Evolutionary conservation across 2,329 filamentous ascomycete species (phyloP).

Genomic region (Penicillium sp.): DNA sequence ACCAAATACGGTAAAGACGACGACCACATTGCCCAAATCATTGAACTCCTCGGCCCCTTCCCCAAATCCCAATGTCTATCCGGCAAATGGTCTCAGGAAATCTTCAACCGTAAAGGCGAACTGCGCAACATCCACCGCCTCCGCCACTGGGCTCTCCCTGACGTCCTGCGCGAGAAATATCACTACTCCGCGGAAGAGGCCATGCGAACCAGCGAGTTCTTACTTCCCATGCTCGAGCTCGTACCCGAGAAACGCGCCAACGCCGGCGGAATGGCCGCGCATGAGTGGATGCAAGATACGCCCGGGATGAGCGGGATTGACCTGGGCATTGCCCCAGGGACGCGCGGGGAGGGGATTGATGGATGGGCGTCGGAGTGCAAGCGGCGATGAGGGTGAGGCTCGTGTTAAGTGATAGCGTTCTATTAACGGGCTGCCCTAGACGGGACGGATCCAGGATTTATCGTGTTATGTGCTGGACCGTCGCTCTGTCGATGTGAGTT

Average conservation of each 20-base stretch:
- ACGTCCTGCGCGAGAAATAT: constrained; percentile 93
- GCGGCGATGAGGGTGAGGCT: constrained; percentile 54
- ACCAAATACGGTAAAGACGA: constrained; percentile 99
- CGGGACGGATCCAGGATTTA: constrained; percentile 3
- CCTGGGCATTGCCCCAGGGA: constrained; percentile 71
- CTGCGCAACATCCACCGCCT: constrained; percentile 94
- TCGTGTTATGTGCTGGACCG: not conserved
- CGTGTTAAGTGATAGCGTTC: constrained; percentile 5
- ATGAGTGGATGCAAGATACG: constrained; percentile 75
- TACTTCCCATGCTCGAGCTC: constrained; percentile 86
- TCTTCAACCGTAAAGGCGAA: constrained; percentile 96
- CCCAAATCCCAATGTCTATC: constrained; percentile 86
- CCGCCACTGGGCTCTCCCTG: constrained; percentile 89
- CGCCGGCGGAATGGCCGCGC: constrained; percentile 88
- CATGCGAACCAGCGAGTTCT: constrained; percentile 72
- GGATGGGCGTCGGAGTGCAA: constrained; percentile 89
- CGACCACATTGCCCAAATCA: constrained; percentile 98
- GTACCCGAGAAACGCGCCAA: constrained; percentile 85
- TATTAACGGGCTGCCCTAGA: constrained; percentile 8
- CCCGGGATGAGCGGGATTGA: constrained; percentile 79
- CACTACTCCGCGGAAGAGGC: constrained; percentile 83
- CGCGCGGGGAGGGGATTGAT: constrained; percentile 84
- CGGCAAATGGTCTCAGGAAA: constrained; percentile 97
- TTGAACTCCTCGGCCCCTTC: constrained; percentile 89
- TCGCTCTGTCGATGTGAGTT: constrained; percentile 20